phyloP scores from a whole-genome alignment of 495 filamentous ascomycete species.

The Talaromyces ruber region DNA sequence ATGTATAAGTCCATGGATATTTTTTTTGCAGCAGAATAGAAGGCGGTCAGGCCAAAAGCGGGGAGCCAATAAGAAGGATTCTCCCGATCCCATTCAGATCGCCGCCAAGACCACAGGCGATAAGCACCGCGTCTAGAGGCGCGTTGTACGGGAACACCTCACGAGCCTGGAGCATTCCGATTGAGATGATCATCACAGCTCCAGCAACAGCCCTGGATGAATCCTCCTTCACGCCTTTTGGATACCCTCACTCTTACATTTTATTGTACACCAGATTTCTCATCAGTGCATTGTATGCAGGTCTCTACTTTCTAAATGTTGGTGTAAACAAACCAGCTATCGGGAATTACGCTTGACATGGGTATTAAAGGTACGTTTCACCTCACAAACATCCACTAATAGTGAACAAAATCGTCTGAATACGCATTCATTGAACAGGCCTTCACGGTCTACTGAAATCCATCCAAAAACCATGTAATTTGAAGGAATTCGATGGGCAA shows the following conservation, averaged over 20 bases:
- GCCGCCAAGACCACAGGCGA: neutral
- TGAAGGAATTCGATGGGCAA: conserved; percentile 82
- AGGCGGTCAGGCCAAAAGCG: conserved; percentile 11
- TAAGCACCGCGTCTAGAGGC: conserved; percentile 8
- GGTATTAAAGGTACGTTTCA: conserved; percentile 56
- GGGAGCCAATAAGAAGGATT: conserved; percentile 12
- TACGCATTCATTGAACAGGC: conserved; percentile 37
- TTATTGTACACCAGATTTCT: neutral
- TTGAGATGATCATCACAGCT: neutral
- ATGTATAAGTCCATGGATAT: neutral
- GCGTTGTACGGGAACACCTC: conserved; percentile 9
- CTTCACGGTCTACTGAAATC: conserved; percentile 90
- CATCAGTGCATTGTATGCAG: neutral
- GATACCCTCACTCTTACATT: neutral
- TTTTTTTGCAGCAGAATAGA: conserved; percentile 18
- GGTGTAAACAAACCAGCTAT: conserved; percentile 20
- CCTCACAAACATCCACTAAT: neutral
- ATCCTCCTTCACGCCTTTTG: neutral
- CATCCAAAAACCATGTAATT: conserved; percentile 78
- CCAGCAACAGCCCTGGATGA: neutral
- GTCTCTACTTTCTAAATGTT: neutral
- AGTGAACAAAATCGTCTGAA: neutral
- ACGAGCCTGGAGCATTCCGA: conserved; percentile 16
- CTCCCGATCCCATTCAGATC: neutral
- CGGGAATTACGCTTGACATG: conserved; percentile 40